Percentiles rank a stretch among this genome's conserved stretches.
These are phyloP conservation scores for Phytopythium vexans DNA, from an alignment of 352 stramenopile species.

Conservation along the genomic window DNA sequence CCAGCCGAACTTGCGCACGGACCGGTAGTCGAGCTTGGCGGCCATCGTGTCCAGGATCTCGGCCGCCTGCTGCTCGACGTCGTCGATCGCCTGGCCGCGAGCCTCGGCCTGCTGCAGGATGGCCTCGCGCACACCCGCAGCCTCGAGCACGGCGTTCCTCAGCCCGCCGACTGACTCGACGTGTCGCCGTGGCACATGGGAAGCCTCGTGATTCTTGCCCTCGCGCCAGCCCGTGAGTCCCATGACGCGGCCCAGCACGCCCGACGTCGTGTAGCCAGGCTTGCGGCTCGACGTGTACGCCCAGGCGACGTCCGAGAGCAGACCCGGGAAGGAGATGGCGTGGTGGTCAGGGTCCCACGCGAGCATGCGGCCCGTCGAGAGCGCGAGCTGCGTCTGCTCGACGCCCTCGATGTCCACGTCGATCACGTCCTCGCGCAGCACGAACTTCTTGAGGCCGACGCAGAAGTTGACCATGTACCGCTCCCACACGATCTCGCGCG, in stretches of 20 bases:
- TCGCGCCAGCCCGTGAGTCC: constrained; percentile 84
- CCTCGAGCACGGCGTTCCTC: constrained; percentile 72
- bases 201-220: constrained; percentile 84
- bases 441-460: constrained; percentile 79
- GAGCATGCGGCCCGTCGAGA: constrained; percentile 78
- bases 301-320: constrained; percentile 86
- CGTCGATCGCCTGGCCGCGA: constrained; percentile 22
- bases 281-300: constrained; percentile 87
- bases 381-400: constrained; percentile 75
- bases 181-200: constrained; percentile 71
- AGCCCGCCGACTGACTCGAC: constrained; percentile 59
- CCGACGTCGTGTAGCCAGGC: constrained; percentile 83
- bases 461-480: constrained; percentile 86
- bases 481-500: constrained; percentile 76
- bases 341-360: constrained; percentile 89
- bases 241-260: constrained; percentile 81
- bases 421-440: constrained; percentile 81
- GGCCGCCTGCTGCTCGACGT: constrained; percentile 55
- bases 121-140: constrained; percentile 44
- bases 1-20: constrained; percentile 77
- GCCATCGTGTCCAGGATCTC: constrained; percentile 76
- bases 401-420: constrained; percentile 79
- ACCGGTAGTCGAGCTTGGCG: constrained; percentile 69
- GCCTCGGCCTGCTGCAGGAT: constrained; percentile 37
- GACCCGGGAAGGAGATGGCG: constrained; percentile 79